Evolutionary conservation across 345 rosid genomes (phyloP), one percentile per base, ranked within the genome.

Genomic region (Laguncularia racemosa): DNA sequence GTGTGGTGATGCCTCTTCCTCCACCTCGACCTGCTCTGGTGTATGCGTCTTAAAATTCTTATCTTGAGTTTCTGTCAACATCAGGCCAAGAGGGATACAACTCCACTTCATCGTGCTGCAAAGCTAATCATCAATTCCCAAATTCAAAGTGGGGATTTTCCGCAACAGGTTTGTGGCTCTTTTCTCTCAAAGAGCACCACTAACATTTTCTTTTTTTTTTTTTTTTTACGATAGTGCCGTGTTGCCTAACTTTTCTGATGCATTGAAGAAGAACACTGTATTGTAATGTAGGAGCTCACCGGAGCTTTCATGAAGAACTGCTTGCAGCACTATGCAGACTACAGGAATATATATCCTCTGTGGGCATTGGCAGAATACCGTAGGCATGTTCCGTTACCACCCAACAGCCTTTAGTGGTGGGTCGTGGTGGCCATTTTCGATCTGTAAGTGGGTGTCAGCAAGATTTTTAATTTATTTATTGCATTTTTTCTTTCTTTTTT

Each of bases 91-190:
- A 62, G 80, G 71, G 84, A 86, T 63, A 79, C 85, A 1, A 64
- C 63, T 12, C 88, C 95, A 20, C 72, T 86, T 69, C 86, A 81
- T 53, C 72, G 66, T 1, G 95, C 81, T 16, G 90, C 79, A 16
- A 89, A 75, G 60, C 59, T 86, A 43, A 57, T 89, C 62, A 86
- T 89, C 67, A 86, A 76, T 70, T 84, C 88, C 16, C 95, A 86
- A 38, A 19, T 73, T 28, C 81, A 69, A 46, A 68, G 75, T 53
- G 92, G 92, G 2, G 85, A 77, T 58, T 89, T 82, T 52, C 95
- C 97, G 1, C 80, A 78, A 50, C 71, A 78, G 85, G 85, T 81
- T 61, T 14, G 8, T 20, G 20, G 11, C 1, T 2, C 12, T 2
- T 33, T 28, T 50, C 46, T 43, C 10, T 6, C 23, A 16, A 18